phyloP scores from a whole-genome alignment of 2,329 filamentous ascomycete genomes.

The Pezicula rhizophila region DNA sequence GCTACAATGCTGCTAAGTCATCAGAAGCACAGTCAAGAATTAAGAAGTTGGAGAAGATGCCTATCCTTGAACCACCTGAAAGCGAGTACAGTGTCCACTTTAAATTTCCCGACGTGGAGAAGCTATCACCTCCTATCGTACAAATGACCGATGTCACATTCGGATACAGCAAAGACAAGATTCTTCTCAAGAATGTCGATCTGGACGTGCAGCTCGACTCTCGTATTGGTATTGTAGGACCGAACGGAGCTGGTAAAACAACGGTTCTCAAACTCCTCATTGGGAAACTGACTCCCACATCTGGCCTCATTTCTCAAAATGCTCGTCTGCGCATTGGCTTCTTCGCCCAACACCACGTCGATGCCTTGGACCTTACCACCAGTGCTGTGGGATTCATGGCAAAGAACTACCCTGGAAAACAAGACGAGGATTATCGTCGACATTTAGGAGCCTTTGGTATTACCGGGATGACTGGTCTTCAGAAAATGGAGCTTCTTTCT shows the following conservation, averaged over 20 bases:
- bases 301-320: conserved; percentile 81
- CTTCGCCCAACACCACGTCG: conserved; percentile 98
- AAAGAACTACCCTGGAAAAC: conserved; percentile 80
- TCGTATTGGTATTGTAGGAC: conserved; percentile 96
- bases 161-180: conserved; percentile 75
- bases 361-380: conserved; percentile 82
- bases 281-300: conserved; percentile 69
- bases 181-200: conserved; percentile 79
- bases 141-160: conserved; percentile 94
- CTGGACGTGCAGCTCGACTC: conserved; percentile 97
- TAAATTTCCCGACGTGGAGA: conserved; percentile 95
- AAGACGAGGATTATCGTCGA: conserved; percentile 93
- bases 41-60: conserved; percentile 98
- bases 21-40: conserved; percentile 97
- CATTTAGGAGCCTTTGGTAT: conserved; percentile 86
- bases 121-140: conserved; percentile 93
- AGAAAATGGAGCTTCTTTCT: conserved; percentile 90
- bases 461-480: conserved; percentile 91
- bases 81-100: conserved; percentile 94
- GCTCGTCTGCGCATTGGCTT: conserved; percentile 86
- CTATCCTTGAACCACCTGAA: conserved; percentile 82
- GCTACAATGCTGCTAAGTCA: conserved; percentile 97
- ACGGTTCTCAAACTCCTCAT: conserved; percentile 98
- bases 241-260: conserved; percentile 97
- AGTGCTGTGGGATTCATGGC: conserved; percentile 96